Percentiles rank a stretch among this genome's conserved stretches.
Conservation (phyloP, 2,329 filamentous ascomycete species). For the Neonectria magnoliae region DNA sequence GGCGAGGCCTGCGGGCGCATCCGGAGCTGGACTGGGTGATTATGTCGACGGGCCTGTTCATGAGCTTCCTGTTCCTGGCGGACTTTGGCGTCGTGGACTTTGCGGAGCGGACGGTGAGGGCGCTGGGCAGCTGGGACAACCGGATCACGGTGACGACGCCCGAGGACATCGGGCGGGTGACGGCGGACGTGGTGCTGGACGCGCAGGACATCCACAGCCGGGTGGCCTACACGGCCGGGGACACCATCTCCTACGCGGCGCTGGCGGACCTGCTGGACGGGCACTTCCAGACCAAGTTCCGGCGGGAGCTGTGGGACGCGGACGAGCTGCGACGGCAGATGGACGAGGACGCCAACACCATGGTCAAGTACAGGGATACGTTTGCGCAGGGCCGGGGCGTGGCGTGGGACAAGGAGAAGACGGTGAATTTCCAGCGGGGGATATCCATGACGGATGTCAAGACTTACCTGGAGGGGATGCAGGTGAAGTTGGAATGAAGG, state of each 20-base stretch:
- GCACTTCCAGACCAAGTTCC: conserved; percentile 52
- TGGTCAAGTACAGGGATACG: conserved; percentile 69
- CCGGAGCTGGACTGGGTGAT: conserved; percentile 66
- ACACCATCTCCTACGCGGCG: conserved; percentile 67
- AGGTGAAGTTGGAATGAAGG: neutral
- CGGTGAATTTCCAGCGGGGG: conserved; percentile 61
- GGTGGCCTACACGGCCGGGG: conserved; percentile 69
- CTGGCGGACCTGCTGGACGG: conserved; percentile 64
- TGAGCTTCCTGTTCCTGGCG: conserved; percentile 72
- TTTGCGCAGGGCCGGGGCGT: conserved; percentile 69
- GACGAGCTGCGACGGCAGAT: conserved; percentile 57
- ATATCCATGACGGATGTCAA: conserved; percentile 57
- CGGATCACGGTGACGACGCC: conserved; percentile 70
- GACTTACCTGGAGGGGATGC: conserved; percentile 47
- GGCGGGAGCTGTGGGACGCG: conserved; percentile 61
- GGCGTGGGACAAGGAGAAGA: conserved; percentile 64
- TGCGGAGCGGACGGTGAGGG: conserved; percentile 54
- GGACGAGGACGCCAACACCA: conserved; percentile 55
- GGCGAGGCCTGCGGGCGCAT: conserved; percentile 61
- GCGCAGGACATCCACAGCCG: conserved; percentile 48
- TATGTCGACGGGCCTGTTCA: conserved; percentile 76
- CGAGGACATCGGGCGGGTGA: conserved; percentile 69
- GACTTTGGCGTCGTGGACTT: conserved; percentile 71
- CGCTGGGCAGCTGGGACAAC: conserved; percentile 70
- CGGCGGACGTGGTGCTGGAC: conserved; percentile 64